phyloP scores from a whole-genome alignment of 164 flowering plant species.

The Vitis riparia region DNA sequence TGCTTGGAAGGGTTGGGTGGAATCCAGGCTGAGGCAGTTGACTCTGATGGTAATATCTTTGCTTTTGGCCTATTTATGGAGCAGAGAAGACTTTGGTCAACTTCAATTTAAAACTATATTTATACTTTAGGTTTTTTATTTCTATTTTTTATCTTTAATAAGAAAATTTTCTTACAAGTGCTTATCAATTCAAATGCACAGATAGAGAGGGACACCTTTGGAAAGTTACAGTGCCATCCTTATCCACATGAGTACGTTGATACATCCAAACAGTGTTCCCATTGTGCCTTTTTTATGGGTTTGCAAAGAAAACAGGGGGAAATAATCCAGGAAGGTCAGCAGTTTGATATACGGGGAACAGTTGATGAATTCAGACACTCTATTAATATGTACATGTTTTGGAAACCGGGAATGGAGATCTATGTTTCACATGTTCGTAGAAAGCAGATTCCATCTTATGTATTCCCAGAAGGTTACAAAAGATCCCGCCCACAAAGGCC shows the following conservation, averaged over 20 bases:
- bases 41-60: slow-evolving; percentile 71
- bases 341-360: slow-evolving; percentile 90
- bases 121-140: not conserved
- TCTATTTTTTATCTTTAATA: too few relatives aligned
- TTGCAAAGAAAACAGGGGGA: slow-evolving; percentile 89
- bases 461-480: slow-evolving; percentile 78
- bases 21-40: slow-evolving; percentile 88
- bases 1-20: slow-evolving; percentile 98
- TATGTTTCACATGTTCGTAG: slow-evolving; percentile 88
- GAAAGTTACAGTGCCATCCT: slow-evolving; percentile 95
- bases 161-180: too few relatives aligned
- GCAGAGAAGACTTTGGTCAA: not conserved
- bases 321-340: slow-evolving; percentile 82
- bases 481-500: slow-evolving; percentile 55
- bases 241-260: slow-evolving; percentile 81
- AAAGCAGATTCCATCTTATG: slow-evolving; percentile 78
- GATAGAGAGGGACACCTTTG: slow-evolving; percentile 92
- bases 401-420: slow-evolving; percentile 97
- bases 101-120: not conserved
- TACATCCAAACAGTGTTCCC: slow-evolving; percentile 59
- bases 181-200: slow-evolving; percentile 18
- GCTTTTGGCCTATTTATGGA: slow-evolving; percentile 2
- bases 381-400: slow-evolving; percentile 65
- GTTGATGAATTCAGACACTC: slow-evolving; percentile 87
- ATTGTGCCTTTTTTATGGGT: slow-evolving; percentile 93